Percentiles rank a stretch among this genome's conserved stretches.
These are phyloP conservation scores for Gaeumannomyces sp. DNA, from an alignment of 2,329 filamentous ascomycete genomes.

Conservation along the genomic window DNA sequence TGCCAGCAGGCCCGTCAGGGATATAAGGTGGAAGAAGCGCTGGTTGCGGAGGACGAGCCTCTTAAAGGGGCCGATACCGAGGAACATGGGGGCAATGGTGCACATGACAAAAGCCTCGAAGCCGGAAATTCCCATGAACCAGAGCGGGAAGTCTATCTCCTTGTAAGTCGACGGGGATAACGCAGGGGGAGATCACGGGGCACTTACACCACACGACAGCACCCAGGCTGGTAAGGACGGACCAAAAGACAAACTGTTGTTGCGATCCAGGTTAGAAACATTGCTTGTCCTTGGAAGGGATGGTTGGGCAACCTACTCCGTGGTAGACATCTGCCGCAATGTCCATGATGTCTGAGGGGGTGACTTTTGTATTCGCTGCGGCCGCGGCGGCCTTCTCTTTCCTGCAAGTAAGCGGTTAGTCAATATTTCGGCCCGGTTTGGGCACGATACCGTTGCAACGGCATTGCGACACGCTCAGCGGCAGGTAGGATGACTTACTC, in stretches of 20 bases:
- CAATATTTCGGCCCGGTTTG: not conserved
- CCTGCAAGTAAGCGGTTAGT: slow-evolving; percentile 21
- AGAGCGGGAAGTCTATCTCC: slow-evolving; percentile 76
- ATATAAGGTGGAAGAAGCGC: slow-evolving; percentile 66
- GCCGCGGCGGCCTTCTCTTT: slow-evolving; percentile 71
- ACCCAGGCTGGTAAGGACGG: slow-evolving; percentile 82
- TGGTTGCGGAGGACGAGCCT: slow-evolving; percentile 62
- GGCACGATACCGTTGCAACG: not conserved
- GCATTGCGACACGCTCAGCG: not conserved
- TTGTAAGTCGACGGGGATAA: slow-evolving; percentile 12
- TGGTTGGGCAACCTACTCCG: slow-evolving; percentile 54
- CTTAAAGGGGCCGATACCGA: slow-evolving; percentile 65
- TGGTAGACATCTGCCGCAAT: slow-evolving; percentile 85
- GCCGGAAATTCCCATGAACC: slow-evolving; percentile 98
- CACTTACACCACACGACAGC: slow-evolving; percentile 71
- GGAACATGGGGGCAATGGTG: slow-evolving; percentile 72
- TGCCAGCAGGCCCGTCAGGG: slow-evolving; percentile 66
- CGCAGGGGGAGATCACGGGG: not conserved
- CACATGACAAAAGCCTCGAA: slow-evolving; percentile 87
- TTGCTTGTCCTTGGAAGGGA: too few relatives aligned
- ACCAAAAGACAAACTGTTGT: slow-evolving; percentile 77
- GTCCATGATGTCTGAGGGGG: slow-evolving; percentile 69
- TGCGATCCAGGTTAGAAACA: slow-evolving; percentile 33
- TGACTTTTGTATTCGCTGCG: slow-evolving; percentile 64
- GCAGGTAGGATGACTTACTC: slow-evolving; percentile 30